Base-by-base conservation (phyloP, 352 stramenopile genomes). In the Phytophthora boehmeriae region DNA sequence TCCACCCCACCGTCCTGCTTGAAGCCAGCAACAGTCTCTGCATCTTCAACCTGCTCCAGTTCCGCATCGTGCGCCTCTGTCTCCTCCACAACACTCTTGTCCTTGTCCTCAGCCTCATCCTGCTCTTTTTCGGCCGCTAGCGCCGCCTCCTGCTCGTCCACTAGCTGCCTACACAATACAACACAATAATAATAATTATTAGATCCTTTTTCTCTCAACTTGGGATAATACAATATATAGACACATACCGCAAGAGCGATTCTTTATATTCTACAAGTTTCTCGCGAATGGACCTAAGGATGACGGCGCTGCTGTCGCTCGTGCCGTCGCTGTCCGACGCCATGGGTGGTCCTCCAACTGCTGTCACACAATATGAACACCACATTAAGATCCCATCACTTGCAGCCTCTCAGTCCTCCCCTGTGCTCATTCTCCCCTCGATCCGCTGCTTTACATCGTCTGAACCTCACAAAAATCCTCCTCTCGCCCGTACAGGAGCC, bases 181-280 rank as follows among this genome's bases (percentile, higher is more conserved):
- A 22, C 41, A 20, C 9, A 16, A 22, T 19, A 30, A 4, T 32
- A 6, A 51, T n/a, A 32, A 22, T 22, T 23, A 17, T 22, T 8
- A 22, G 5, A 17, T 17, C 13, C 2, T 16, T 44, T 44, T 22
- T 6, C 3, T 44, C n/a, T 30, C 3, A 6, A 30, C 25, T 30
- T 30, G 6, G 25, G 6, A 30, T 30, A 30, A 30, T 30, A 30
- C n/a, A n/a, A n/a, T 30, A 30, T 30, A 30, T 6, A 30, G 25
- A 13, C 22, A 78, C 80, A 59, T 66, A 92, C 83, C 78, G 73
- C 55, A 90, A 75, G 42, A 90, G 64, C 51, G 76, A 57, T 63
- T 80, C 68, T 63, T 90, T 89, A 77, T 92, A 90, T 74, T 83
- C 79, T 45, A 88, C 68, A 66, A 92, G 82, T 68, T 75, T 82